phyloP scores from a whole-genome alignment of 192 early-diverging fungal species.

The Cladochytrium replicatum region DNA sequence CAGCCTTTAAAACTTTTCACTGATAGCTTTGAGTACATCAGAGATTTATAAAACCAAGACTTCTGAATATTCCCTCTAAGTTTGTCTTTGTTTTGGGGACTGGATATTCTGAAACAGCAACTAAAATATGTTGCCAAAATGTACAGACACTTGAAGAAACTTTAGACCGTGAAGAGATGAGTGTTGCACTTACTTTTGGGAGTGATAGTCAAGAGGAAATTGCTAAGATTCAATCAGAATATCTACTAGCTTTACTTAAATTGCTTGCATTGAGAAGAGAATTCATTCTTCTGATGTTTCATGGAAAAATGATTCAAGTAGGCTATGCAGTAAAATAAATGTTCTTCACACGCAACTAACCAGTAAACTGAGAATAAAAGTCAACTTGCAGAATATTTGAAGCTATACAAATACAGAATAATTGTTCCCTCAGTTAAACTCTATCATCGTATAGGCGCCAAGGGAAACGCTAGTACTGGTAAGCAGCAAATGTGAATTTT shows the following conservation, averaged over 20 bases:
- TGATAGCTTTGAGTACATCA: too few species aligned
- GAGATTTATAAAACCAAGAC: too few species aligned
- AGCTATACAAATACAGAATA: conserved; percentile 36
- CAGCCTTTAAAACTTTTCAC: too few species aligned
- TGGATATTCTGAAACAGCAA: too few species aligned
- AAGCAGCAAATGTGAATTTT: conserved; percentile 5
- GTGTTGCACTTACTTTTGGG: too few species aligned
- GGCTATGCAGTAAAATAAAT: not conserved
- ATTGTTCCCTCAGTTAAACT: conserved; percentile 32
- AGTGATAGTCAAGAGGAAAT: conserved; percentile 36
- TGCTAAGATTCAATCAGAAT: conserved; percentile 34
- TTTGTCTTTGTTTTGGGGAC: too few species aligned
- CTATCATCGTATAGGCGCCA: conserved; percentile 36
- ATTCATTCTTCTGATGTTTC: conserved; percentile 16
- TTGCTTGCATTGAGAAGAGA: conserved; percentile 25
- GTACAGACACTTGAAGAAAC: too few species aligned
- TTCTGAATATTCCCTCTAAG: too few species aligned
- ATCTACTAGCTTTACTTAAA: conserved; percentile 25
- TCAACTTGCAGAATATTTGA: conserved; percentile 27
- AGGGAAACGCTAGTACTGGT: conserved; percentile 35
- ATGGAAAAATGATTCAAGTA: conserved; percentile 14
- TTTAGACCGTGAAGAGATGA: too few species aligned
- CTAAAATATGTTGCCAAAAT: too few species aligned
- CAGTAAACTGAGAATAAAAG: conserved; percentile 17
- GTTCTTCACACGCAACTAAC: not conserved